A percentile compares a stretch with the other conserved stretches of the same genome.
phyloP scores from a whole-genome alignment of 371 early-diverging fungal genomes.

The Choanephora cucurbitarum region DNA sequence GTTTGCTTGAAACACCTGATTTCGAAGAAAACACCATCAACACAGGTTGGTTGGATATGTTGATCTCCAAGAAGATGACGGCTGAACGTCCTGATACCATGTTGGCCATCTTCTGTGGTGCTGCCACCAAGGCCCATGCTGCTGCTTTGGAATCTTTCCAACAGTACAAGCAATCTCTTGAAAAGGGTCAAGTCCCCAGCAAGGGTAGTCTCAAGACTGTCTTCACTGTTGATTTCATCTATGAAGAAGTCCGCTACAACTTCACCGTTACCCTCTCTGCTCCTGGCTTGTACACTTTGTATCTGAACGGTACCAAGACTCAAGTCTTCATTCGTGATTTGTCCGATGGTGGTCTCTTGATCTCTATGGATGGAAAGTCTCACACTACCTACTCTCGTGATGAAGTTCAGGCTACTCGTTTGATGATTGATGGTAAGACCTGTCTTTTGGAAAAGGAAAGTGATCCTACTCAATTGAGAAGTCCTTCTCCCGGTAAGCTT shows the following conservation, averaged over 20 bases:
- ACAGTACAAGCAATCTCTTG: slow-evolving; percentile 81
- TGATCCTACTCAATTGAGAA: slow-evolving; percentile 94
- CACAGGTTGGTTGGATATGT: slow-evolving; percentile 95
- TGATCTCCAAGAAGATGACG: slow-evolving; percentile 88
- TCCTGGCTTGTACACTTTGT: slow-evolving; percentile 79
- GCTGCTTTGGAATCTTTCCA: slow-evolving; percentile 60
- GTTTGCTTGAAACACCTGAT: slow-evolving; percentile 88
- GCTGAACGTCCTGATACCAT: slow-evolving; percentile 91
- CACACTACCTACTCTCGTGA: slow-evolving; percentile 92
- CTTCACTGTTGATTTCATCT: slow-evolving; percentile 86
- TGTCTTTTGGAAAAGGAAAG: slow-evolving; percentile 93
- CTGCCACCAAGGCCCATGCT: slow-evolving; percentile 83
- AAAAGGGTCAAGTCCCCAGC: slow-evolving; percentile 91
- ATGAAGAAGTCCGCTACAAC: slow-evolving; percentile 86
- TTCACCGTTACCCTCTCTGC: slow-evolving; percentile 83
- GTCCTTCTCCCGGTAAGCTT: slow-evolving; percentile 97
- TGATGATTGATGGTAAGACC: slow-evolving; percentile 92
- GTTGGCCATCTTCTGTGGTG: slow-evolving; percentile 91
- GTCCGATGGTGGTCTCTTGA: slow-evolving; percentile 92
- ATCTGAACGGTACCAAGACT: slow-evolving; percentile 81
- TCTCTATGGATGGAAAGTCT: slow-evolving; percentile 85
- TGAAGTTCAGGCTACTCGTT: slow-evolving; percentile 85
- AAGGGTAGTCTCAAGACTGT: slow-evolving; percentile 76
- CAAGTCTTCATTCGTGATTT: slow-evolving; percentile 81
- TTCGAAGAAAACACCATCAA: slow-evolving; percentile 90